Base-by-base conservation (phyloP, 768 basidiomycete species). In the Wakefieldia striispora region DNA sequence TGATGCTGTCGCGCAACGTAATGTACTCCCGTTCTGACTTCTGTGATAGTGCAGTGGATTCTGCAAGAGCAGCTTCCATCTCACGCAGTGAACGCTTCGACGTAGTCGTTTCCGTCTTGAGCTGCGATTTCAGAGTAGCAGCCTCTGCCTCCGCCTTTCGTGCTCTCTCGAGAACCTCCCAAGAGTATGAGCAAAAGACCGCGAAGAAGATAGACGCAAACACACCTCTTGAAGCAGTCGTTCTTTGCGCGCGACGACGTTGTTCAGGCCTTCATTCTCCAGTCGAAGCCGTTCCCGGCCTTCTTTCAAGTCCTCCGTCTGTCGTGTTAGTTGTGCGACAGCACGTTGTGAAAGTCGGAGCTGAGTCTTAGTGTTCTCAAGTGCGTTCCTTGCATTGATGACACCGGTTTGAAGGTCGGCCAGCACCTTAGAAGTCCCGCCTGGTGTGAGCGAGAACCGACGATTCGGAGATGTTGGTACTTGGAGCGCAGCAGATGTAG, bases 221-320 rank as follows among this genome's bases (percentile, higher is more conserved):
- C 73, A 49, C 54, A 88, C 88, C 75, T 95, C 92, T 69, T 94
- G 92, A 53, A 92, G 68, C 47, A 93, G 59, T 54, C 92, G 76
- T 70, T 95, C 92, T 65, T 94, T 94, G 51, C 92, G 75, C 24
- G 89, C 81, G 20, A 95, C 87, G 16, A 93, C 91, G 54, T 91
- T 90, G 60, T 91, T 91, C 57, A 94, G 66, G 3, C 86, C 87
- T 63, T 94, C 92, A 59, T 91, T 94, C 70, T 95, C 92, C 43
- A 91, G 62, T 49, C 90, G 69, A 54, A 93, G 68, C 41, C 92
- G 74, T 66, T 95, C 92, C 55, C 91, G 76, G 3, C 82, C 86
- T 65, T 94, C 92, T 65, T 92, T 93, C 64, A 93, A 65, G 66
- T 95, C 92, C 65, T 94, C 92, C 21, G 86, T 86, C 68, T 89